Evolutionary conservation across 208 protist genomes (phyloP), one percentile per base, ranked within the genome.

Genomic region (Leishmania gerbilli): DNA sequence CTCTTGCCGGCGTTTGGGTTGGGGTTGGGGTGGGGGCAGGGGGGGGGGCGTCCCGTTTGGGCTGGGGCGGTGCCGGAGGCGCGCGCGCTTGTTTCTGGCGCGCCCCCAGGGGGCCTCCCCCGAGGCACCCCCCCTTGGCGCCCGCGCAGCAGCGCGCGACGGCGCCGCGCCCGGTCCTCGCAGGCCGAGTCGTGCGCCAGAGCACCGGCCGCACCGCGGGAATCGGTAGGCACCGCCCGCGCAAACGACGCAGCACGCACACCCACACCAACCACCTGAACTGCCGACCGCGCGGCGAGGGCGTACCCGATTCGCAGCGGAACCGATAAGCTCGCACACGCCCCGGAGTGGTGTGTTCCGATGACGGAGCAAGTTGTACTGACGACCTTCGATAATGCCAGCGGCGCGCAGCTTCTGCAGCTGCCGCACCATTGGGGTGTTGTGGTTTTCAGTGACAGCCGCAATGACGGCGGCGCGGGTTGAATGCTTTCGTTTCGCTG

Each of bases 351-450:
- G 80, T 68, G 76, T 53, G 49, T 79, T 80, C 9, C 75, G 85
- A 49, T 81, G 79, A 65, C 89, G 76, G 74, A 89, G 84, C 62
- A 88, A 68, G 74, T 91, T 92, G 79, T 80, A 84, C 75, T 90
- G 81, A 27, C 89, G 89, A 4, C 55, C 69, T 49, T 92, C 85
- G 37, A 92, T 72, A 56, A 92, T 85, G 79, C 91, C 89, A 15
- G 86, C 89, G 0, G 87, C 89, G 51, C 87, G 79, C 71, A 90
- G 62, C 21, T 82, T 74, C 31, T 58, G 77, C 76, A 92, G 74
- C 21, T 84, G 82, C 8, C 31, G 74, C 45, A 58, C 68, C 71
- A 81, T 85, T 85, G 42, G 42, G 37, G 60, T 67, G 45, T 64
- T 40, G 47, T 51, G 55, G 24, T 62, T 37, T 9, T 76, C 24